Percentiles rank a stretch among this genome's conserved stretches.
phyloP scores from a whole-genome alignment of 441 rosid genomes.

The Sinapis alba region DNA sequence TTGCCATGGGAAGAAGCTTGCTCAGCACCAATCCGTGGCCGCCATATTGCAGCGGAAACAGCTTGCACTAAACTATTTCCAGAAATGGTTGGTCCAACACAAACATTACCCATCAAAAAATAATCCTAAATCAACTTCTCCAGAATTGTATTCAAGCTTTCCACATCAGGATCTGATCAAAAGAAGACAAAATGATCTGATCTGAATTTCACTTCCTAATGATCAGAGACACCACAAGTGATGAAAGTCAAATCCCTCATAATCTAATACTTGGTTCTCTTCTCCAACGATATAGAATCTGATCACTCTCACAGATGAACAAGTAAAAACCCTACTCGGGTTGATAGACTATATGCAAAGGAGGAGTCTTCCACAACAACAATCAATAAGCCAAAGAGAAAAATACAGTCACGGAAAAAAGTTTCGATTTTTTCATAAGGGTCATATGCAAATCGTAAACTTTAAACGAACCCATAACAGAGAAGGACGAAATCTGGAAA shows the following conservation, averaged over 20 bases:
- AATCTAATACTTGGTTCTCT: slow-evolving; percentile 15
- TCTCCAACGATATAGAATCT: slow-evolving; percentile 9
- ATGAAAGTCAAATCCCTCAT: slow-evolving; percentile 34
- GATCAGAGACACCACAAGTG: slow-evolving; percentile 27
- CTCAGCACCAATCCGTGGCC: slow-evolving; percentile 52
- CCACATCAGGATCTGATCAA: slow-evolving; percentile 47
- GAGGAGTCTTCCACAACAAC: slow-evolving; percentile 6
- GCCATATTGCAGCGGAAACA: slow-evolving; percentile 71
- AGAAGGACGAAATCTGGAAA: slow-evolving; percentile 17
- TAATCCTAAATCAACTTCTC: slow-evolving; percentile 21
- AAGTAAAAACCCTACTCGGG: slow-evolving; percentile 24
- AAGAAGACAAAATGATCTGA: slow-evolving; percentile 33
- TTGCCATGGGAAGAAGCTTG: slow-evolving; percentile 40
- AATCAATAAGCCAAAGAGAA: slow-evolving; percentile 4
- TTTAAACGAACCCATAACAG: slow-evolving; percentile 30
- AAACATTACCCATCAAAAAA: slow-evolving; percentile 64
- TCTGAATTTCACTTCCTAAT: slow-evolving; percentile 31
- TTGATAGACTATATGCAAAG: slow-evolving; percentile 14
- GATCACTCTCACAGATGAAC: slow-evolving; percentile 19
- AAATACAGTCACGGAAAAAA: not conserved
- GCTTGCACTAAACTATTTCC: slow-evolving; percentile 67
- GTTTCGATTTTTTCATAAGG: slow-evolving; percentile 11
- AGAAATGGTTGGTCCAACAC: slow-evolving; percentile 65
- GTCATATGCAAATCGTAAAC: slow-evolving; percentile 16
- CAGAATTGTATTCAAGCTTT: slow-evolving; percentile 30